These are phyloP conservation scores for Microcyclospora tardicrescens DNA, from an alignment of 2,329 filamentous ascomycete species.

Conservation along the genomic window DNA sequence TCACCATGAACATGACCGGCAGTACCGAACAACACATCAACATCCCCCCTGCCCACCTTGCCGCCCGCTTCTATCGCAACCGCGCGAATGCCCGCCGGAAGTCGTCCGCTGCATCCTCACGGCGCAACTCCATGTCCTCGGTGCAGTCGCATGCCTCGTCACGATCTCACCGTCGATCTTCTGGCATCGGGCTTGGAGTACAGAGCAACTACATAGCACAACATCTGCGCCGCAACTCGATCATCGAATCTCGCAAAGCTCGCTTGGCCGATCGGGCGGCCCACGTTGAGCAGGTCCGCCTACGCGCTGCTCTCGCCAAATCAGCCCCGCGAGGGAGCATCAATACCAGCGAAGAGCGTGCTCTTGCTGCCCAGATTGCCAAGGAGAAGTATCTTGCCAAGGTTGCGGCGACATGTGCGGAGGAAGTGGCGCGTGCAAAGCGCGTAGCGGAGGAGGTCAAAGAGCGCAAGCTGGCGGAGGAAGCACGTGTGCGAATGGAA, in stretches of 20 bases:
- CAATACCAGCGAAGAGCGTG: constrained; percentile 59
- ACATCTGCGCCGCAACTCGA: constrained; percentile 65
- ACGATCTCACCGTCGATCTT: constrained; percentile 35
- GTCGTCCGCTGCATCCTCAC: constrained; percentile 64
- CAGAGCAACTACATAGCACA: constrained; percentile 70
- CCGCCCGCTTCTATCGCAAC: constrained; percentile 58
- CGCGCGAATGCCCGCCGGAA: constrained; percentile 52
- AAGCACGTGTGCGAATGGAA: constrained; percentile 54
- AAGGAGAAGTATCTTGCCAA: constrained; percentile 70
- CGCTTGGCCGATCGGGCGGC: constrained; percentile 67
- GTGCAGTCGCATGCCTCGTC: constrained; percentile 58
- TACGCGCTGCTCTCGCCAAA: constrained; percentile 62
- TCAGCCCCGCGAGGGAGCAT: constrained; percentile 46
- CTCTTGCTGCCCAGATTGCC: constrained; percentile 63
- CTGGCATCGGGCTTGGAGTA: constrained; percentile 17
- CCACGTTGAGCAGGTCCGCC: constrained; percentile 70
- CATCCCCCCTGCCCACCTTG: constrained; percentile 62
- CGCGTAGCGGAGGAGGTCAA: constrained; percentile 72
- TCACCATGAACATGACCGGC: no score
- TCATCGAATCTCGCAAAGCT: constrained; percentile 68
- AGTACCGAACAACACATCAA: constrained; percentile 25
- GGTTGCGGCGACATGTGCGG: constrained; percentile 67
- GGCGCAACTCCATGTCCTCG: constrained; percentile 68
- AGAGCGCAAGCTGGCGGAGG: constrained; percentile 63
- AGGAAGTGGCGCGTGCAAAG: constrained; percentile 72